Evolutionary conservation across 192 early-diverging fungal species (phyloP), one percentile per base, ranked within the genome.

Genomic region (Rhizoclosmatium sp.): DNA sequence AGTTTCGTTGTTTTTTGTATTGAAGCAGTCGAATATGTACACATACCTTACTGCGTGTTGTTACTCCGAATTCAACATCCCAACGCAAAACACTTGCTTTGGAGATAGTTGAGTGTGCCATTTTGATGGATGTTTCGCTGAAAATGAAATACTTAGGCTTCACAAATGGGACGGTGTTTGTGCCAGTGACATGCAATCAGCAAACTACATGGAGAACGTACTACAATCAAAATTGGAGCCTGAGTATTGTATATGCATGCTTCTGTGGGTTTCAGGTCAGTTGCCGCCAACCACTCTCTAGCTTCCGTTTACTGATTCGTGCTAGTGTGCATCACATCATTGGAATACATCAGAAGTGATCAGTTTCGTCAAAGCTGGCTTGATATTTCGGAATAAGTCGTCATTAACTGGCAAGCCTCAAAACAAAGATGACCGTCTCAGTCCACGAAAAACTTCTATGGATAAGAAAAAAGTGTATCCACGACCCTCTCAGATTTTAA

Each of bases 251-350:
- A 12, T 59, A 62, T 47, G 72, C 72, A 7, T n/a, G 23, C 4
- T 75, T 75, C 47, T 75, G 72, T 45, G 72, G n/a, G 23, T 75
- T 62, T 75, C 72, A 75, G 72, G 72, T 75, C 12, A 23, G 70
- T 12, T 31, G 12, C 40, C 12, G 64, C 21, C 12, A 65, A n/a
- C 64, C 54, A 58, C 19, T 19, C 40, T 1, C 67, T 10, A 44
- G 23, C 67, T 69, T 41, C 12, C n/a, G 39, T 65, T 41, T 65
- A 21, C 62, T 65, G 0, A n/a, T 1, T 1, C 21, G 51, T 16
- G 51, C 16, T 54, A 54, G 16, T 16, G 51, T 54, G 51, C 5
- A 54, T 49, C 54, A n/a, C 47, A 56, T 21, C 69, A 71, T n/a
- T 71, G 69, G 69, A 58, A 23, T n/a, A 71, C 69, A 7, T 71